Percentiles rank a stretch among this genome's conserved stretches.
Conservation (phyloP, 1,139 yeast species). For the Candida dubliniensis region DNA sequence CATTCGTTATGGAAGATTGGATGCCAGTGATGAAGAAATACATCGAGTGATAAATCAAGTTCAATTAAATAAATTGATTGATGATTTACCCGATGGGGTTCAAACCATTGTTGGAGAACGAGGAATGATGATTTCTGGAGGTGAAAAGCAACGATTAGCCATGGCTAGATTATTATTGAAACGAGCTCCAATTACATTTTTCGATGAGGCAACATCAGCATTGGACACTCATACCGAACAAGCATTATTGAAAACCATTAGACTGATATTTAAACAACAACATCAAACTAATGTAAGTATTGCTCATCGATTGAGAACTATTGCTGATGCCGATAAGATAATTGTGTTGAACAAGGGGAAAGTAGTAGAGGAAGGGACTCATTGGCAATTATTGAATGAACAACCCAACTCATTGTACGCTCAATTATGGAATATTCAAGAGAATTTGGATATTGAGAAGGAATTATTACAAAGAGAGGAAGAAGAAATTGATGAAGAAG, state of each 20-base stretch:
- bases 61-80: slow-evolving; percentile 61
- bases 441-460: slow-evolving; percentile 57
- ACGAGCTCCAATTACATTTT: slow-evolving; percentile 84
- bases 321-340: slow-evolving; percentile 92
- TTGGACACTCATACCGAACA: slow-evolving; percentile 96
- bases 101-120: slow-evolving; percentile 95
- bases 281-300: slow-evolving; percentile 79
- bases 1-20: slow-evolving; percentile 79
- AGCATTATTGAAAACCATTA: slow-evolving; percentile 70
- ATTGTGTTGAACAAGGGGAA: slow-evolving; percentile 78
- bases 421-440: slow-evolving; percentile 91
- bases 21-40: slow-evolving; percentile 75
- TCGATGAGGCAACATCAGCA: slow-evolving; percentile 97
- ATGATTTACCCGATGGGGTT: slow-evolving; percentile 78
- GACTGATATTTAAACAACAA: slow-evolving; percentile 55
- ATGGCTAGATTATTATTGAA: slow-evolving; percentile 85
- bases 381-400: slow-evolving; percentile 54
- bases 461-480: slow-evolving; percentile 22
- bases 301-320: slow-evolving; percentile 91
- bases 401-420: slow-evolving; percentile 60
- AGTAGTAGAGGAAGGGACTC: slow-evolving; percentile 88
- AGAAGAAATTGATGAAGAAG: slow-evolving; percentile 16
- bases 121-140: slow-evolving; percentile 98
- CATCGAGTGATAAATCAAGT: slow-evolving; percentile 63
- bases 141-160: slow-evolving; percentile 94